phyloP scores from a whole-genome alignment of 2,329 filamentous ascomycete species.

The Pyricularia sp. region DNA sequence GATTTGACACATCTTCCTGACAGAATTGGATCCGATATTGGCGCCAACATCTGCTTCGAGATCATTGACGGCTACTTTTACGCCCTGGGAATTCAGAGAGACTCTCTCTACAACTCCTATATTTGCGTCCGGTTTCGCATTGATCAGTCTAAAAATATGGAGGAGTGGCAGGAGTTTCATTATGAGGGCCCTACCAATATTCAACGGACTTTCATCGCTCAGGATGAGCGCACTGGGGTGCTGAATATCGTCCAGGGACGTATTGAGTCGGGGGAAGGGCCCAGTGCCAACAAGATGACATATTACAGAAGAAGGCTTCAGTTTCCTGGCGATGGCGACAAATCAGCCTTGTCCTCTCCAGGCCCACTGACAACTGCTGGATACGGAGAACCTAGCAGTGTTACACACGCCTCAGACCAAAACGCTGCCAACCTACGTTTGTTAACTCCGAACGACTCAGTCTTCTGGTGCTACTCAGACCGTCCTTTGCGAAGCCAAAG shows the following conservation, averaged over 20 bases:
- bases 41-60: constrained; percentile 61
- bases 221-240: constrained; percentile 47
- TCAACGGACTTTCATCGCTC: constrained; percentile 58
- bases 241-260: constrained; percentile 58
- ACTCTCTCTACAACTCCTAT: constrained; percentile 57
- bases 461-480: constrained; percentile 11
- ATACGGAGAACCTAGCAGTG: background rate
- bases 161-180: constrained; percentile 58
- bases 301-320: constrained; percentile 53
- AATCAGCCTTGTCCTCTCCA: background rate
- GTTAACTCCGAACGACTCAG: constrained; percentile 43
- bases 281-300: constrained; percentile 47
- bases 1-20: constrained; percentile 39
- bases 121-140: constrained; percentile 56
- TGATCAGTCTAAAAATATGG: constrained; percentile 29
- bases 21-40: constrained; percentile 55
- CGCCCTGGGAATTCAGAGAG: constrained; percentile 56
- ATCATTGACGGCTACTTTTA: constrained; percentile 61
- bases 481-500: constrained; percentile 10
- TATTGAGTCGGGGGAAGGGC: constrained; percentile 49
- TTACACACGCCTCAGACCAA: constrained; percentile 13
- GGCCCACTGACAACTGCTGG: background rate
- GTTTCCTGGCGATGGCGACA: constrained; percentile 20
- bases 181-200: constrained; percentile 64
- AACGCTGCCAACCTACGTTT: constrained; percentile 37